Percentiles rank a stretch among this genome's conserved stretches.
phyloP scores from a whole-genome alignment of 169 alveolate genomes.

The Pseudocohnilembus persalinus region DNA sequence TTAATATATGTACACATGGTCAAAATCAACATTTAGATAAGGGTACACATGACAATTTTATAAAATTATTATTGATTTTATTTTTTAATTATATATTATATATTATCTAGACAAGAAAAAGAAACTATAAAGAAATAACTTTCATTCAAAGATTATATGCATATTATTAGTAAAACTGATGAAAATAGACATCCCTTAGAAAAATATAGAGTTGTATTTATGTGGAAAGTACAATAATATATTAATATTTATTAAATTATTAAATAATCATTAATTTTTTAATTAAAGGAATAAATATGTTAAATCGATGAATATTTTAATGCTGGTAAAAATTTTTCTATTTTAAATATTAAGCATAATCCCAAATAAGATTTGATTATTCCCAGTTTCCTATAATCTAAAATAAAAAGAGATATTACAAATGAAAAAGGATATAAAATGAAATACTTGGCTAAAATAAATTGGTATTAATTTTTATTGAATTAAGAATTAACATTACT shows the following conservation, averaged over 20 bases:
- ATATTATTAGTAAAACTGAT: background rate
- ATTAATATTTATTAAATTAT: no score
- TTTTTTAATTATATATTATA: no score
- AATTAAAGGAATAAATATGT: background rate
- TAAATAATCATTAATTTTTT: no score
- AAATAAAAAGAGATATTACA: conserved; percentile 9
- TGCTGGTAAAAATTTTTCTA: conserved; percentile 5
- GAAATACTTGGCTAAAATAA: conserved; percentile 4
- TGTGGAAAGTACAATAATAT: conserved; percentile 19
- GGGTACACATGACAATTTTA: background rate
- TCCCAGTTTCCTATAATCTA: background rate
- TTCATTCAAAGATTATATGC: conserved; percentile 5
- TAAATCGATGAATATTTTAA: conserved; percentile 14
- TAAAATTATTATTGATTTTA: no score
- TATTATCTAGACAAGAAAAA: conserved; percentile 6
- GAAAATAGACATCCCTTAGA: conserved; percentile 5
- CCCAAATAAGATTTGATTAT: conserved; percentile 3
- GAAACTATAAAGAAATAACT: background rate
- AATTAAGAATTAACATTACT: no score
- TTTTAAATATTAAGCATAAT: background rate
- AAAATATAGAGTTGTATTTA: conserved; percentile 14
- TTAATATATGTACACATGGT: conserved; percentile 15
- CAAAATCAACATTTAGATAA: conserved; percentile 3
- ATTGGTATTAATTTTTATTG: background rate
- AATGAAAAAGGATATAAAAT: conserved; percentile 27